Evolutionary conservation across 495 filamentous ascomycete genomes (phyloP), one percentile per base, ranked within the genome.

Genomic region (Penicillium argentinense): DNA sequence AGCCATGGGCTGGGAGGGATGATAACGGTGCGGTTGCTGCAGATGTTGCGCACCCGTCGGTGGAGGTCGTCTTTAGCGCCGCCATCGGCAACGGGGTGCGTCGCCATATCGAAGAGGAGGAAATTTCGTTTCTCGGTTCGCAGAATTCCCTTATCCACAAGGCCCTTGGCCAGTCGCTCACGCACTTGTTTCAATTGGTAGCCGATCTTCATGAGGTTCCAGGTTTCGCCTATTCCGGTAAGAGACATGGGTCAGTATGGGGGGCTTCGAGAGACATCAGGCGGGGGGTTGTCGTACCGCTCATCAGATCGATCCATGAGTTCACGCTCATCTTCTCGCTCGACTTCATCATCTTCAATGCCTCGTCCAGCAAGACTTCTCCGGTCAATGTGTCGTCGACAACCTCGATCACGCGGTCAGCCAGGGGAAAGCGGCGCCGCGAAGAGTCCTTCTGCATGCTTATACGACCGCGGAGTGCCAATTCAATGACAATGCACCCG

Each of bases 181-280:
- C 93, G 91, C 40, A 98, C 93, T 76, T 98, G 93, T 69, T 98
- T 98, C 50, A 98, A 79, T 77, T 97, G 93, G 72, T 98, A 98
- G 63, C 93, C 93, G 57, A 98, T 98, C 73, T 98, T 98, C 93
- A 98, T 97, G 43, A 98, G 74, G 59, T 98, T 98, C 93, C 93
- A 98, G 47, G 93, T 98, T 72, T 98, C 93, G 54, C 93, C 93
- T 98, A 59, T 51, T 8, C 26, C 26, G 43, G 45, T 46, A 24
- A 43, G 39, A 52, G 63, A 64, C 45, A 57, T 26, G 28, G n/a
- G 25, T 51, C 39, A 57, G 53, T 21, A 7, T 36, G 9, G 33
- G 33, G 16, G 17, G 11, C 33, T 36, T 36, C 33, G 16, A 21
- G 8, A 36, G 11, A n/a, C 14, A 41, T 39, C 36, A 16, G 33